A percentile compares a stretch with the other conserved stretches of the same genome.
Evolutionary conservation across 192 early-diverging fungal genomes (phyloP).

Genomic region (Coemansia sp.): DNA sequence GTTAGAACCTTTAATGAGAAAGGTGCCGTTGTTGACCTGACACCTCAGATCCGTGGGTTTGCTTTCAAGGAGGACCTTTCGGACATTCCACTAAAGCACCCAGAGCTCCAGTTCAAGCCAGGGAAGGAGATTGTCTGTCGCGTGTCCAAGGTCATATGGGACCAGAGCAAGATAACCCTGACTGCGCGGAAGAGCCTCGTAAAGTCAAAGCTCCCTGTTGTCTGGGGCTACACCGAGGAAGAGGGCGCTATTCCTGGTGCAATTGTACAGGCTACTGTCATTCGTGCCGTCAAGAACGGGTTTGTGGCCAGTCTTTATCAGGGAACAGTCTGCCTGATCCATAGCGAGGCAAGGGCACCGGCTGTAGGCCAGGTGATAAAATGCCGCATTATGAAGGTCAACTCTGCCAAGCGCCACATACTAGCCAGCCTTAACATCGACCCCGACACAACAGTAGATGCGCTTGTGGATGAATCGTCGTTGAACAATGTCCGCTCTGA

Average conservation of each 20-base stretch:
- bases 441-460: constrained; percentile 29
- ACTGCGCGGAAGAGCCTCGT: constrained; percentile 80
- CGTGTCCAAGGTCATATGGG: constrained; percentile 62
- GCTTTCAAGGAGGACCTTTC: constrained; percentile 72
- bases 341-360: constrained; percentile 59
- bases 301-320: constrained; percentile 81
- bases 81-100: constrained; percentile 69
- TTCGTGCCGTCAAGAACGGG: constrained; percentile 57
- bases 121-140: constrained; percentile 76
- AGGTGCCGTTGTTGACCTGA: constrained; percentile 61
- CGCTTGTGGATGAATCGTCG: constrained; percentile 27
- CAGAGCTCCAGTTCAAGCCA: constrained; percentile 67
- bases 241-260: constrained; percentile 61
- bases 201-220: constrained; percentile 65
- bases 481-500: background rate
- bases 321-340: constrained; percentile 65
- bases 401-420: constrained; percentile 62
- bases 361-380: constrained; percentile 71
- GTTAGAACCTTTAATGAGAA: constrained; percentile 55
- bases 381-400: constrained; percentile 67
- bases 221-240: constrained; percentile 58
- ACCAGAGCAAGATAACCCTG: constrained; percentile 62
- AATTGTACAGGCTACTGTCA: constrained; percentile 49
- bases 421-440: constrained; percentile 54
- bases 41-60: constrained; percentile 66